Percentiles rank a stretch among this genome's conserved stretches.
Evolutionary conservation across 768 basidiomycete species (phyloP).

Genomic region (Collybiopsis confluens): DNA sequence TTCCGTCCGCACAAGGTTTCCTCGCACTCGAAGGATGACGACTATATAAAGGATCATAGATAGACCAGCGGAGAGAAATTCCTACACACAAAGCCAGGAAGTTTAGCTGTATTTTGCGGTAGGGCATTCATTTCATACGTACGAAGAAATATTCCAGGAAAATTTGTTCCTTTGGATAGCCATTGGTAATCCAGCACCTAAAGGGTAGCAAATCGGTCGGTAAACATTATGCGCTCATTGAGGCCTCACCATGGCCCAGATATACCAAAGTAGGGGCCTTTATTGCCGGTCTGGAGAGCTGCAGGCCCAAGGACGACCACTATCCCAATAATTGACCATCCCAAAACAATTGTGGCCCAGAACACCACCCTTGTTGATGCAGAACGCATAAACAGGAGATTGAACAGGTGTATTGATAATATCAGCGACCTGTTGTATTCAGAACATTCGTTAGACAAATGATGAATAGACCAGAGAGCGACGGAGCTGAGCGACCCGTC

Average conservation of each 20-base stretch:
- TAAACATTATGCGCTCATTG: background rate
- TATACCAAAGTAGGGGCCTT: constrained; percentile 37
- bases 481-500: too few species aligned
- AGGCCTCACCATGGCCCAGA: constrained; percentile 28
- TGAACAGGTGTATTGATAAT: constrained; percentile 13
- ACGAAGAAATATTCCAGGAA: constrained; percentile 39
- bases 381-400: constrained; percentile 33
- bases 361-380: constrained; percentile 16
- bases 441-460: background rate
- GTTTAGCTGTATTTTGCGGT: background rate
- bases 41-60: constrained; percentile 21
- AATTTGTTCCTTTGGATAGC: constrained; percentile 30
- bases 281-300: constrained; percentile 22
- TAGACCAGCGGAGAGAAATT: constrained; percentile 19
- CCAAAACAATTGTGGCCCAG: constrained; percentile 16
- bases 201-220: background rate
- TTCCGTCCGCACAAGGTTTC: constrained; percentile 18
- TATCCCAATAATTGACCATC: constrained; percentile 27
- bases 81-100: constrained; percentile 9
- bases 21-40: constrained; percentile 25
- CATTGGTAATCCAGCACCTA: constrained; percentile 38
- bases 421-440: constrained; percentile 10
- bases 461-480: background rate
- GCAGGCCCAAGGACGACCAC: constrained; percentile 32
- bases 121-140: constrained; percentile 8